These are phyloP conservation scores for Epichloe hybrida DNA, from an alignment of 2,329 filamentous ascomycete genomes.

Conservation along the genomic window DNA sequence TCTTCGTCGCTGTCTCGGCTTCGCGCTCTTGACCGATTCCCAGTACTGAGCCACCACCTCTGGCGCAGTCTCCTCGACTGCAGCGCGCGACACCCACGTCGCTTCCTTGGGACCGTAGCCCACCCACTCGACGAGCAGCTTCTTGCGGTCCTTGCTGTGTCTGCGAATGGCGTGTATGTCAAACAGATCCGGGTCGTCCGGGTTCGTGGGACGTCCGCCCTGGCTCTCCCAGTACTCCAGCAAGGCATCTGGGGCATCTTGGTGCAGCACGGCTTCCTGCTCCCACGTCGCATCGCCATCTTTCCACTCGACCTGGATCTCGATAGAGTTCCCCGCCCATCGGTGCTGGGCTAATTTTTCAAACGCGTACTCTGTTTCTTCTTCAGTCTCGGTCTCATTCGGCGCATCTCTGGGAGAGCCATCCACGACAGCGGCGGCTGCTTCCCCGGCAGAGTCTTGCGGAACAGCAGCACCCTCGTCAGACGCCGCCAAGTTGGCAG, in stretches of 20 bases:
- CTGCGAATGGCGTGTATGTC: conserved; percentile 20
- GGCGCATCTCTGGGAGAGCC: background rate
- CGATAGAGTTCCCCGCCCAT: conserved; percentile 16
- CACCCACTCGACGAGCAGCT: conserved; percentile 23
- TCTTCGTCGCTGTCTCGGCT: background rate
- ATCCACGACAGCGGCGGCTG: background rate
- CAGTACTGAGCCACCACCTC: conserved; percentile 17
- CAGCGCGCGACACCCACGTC: conserved; percentile 17
- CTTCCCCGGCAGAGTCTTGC: background rate
- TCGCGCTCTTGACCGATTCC: conserved; percentile 1
- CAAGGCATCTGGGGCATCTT: conserved; percentile 17
- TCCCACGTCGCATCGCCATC: conserved; percentile 20
- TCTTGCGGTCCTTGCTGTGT: conserved; percentile 16
- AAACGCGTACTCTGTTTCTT: conserved; percentile 9
- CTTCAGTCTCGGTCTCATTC: background rate
- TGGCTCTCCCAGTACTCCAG: conserved; percentile 19
- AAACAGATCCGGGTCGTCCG: conserved; percentile 16
- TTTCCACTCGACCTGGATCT: conserved; percentile 21
- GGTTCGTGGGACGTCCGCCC: conserved; percentile 20
- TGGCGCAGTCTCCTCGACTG: conserved; percentile 15
- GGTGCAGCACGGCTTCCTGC: conserved; percentile 19
- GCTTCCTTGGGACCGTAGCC: conserved; percentile 17
- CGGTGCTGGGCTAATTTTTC: conserved; percentile 15
- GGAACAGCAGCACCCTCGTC: background rate
- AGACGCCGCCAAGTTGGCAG: background rate